Base-by-base conservation (phyloP, 192 early-diverging fungal species). In the Rhizophagus prolifer region DNA sequence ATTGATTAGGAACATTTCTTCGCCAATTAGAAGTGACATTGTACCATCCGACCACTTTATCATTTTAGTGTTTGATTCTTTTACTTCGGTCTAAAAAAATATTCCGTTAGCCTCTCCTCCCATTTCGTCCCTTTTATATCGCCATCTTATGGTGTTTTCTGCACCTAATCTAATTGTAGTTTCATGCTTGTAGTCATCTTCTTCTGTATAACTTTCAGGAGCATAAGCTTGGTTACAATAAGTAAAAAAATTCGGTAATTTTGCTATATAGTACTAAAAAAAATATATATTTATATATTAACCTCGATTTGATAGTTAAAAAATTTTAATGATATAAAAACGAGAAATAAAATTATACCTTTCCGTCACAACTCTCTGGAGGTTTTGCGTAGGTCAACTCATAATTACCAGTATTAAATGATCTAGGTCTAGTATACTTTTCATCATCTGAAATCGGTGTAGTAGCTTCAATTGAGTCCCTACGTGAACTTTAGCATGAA, bases 61-160 rank as follows among this genome's bases (percentile, higher is more conserved):
- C 66, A 96, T 77, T 4, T 90, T 89, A 2, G 92, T 88, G 79
- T 95, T 93, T 25, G 92, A 92, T 74, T 93, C 90, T 76, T 90
- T 89, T 31, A 85, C 79, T 6, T 76, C 68, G 1, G 78, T 66
- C 68, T 70, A 70, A 12, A 38, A 3, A 44, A 70, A 9, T 6
- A 14, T 9, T 36, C 14, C 21, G n/a, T 4, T 12, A 70, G 47
- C 68, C 44, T 70, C 68, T 47, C 21, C 41, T 1, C 44, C 68
- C 41, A 70, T 65, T 16, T 71, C 81, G 58, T 83, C 81, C 31
- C 75, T 74, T 19, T 80, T 82, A 36, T 86, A 82, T 38, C 94
- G 84, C 94, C 94, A 95, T 25, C 94, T 86, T 23, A 95, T 90
- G 1, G 90, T 92, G 78, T 89, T 92, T 79, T 95, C 91, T 13